phyloP scores from a whole-genome alignment of 345 rosid species.

The Eucalyptus paniculata region DNA sequence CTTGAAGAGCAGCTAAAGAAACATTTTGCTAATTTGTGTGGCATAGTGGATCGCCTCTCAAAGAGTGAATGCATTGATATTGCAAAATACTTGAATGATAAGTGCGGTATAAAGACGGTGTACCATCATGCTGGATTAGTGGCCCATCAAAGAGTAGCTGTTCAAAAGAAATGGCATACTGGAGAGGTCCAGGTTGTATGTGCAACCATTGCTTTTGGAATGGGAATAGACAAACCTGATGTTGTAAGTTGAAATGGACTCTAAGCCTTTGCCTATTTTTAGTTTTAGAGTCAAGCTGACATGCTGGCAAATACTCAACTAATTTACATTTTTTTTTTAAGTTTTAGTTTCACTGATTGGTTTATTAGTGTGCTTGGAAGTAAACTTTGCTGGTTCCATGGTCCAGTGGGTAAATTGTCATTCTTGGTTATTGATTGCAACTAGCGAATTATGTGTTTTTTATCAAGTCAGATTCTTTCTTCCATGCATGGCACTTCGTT shows the following conservation, averaged over 20 bases:
- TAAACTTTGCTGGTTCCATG: not conserved
- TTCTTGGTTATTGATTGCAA: not conserved
- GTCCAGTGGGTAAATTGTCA: not conserved
- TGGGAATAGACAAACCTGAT: conserved; percentile 96
- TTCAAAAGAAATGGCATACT: conserved; percentile 75
- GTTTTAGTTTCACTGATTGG: not conserved
- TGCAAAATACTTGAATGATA: conserved; percentile 56
- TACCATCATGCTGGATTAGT: conserved; percentile 82
- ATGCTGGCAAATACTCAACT: not conserved
- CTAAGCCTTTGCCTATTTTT: not conserved
- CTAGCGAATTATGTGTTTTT: not conserved
- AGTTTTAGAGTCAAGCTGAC: not conserved
- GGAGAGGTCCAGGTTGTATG: conserved; percentile 80
- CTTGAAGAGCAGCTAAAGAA: conserved; percentile 58
- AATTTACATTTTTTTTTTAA: not conserved
- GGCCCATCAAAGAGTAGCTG: conserved; percentile 56
- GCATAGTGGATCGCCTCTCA: conserved; percentile 80
- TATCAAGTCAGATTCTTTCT: not conserved
- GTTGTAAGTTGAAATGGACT: conserved; percentile 47
- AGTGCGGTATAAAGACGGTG: conserved; percentile 62
- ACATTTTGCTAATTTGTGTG: conserved; percentile 61
- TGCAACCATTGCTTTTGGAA: conserved; percentile 92
- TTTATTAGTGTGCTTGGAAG: not conserved
- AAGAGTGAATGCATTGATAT: conserved; percentile 80
- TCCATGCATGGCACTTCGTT: not conserved